Percentiles rank a stretch among this genome's conserved stretches.
Conservation (phyloP, 192 early-diverging fungal genomes). For the Obelidium mucronatum region DNA sequence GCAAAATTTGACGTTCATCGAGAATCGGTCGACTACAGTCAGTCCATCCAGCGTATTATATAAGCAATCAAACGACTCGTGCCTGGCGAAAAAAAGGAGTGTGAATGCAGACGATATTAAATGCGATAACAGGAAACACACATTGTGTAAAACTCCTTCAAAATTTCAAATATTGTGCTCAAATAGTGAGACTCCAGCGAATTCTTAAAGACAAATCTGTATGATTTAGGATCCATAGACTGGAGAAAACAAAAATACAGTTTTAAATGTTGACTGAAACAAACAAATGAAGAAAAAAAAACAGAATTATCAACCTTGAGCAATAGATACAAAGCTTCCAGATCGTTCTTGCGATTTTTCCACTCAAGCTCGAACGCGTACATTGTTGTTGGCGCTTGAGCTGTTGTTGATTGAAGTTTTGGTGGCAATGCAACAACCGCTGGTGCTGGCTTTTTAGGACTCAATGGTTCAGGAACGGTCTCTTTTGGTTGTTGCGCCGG, state of each 20-base stretch:
- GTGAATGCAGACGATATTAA: not conserved
- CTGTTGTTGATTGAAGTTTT: too few species aligned
- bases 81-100: not conserved
- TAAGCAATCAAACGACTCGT: not conserved
- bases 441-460: not conserved
- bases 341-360: conserved; percentile 63
- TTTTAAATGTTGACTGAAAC: too few species aligned
- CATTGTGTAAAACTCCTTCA: conserved; percentile 14
- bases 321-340: conserved; percentile 59
- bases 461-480: not conserved
- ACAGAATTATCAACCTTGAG: conserved; percentile 62
- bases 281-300: not conserved
- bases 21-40: conserved; percentile 15
- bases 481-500: too few species aligned
- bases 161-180: conserved; percentile 41
- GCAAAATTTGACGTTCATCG: conserved; percentile 24
- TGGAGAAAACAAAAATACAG: conserved; percentile 10
- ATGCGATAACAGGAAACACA: not conserved
- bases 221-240: conserved; percentile 37
- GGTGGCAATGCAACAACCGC: not conserved
- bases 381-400: conserved; percentile 59
- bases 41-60: conserved; percentile 7
- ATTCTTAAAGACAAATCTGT: conserved; percentile 51
- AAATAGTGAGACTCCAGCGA: conserved; percentile 55
- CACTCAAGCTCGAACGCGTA: conserved; percentile 79